Conservation (phyloP, 2,329 filamentous ascomycete genomes). For the Xylaria sp. region DNA sequence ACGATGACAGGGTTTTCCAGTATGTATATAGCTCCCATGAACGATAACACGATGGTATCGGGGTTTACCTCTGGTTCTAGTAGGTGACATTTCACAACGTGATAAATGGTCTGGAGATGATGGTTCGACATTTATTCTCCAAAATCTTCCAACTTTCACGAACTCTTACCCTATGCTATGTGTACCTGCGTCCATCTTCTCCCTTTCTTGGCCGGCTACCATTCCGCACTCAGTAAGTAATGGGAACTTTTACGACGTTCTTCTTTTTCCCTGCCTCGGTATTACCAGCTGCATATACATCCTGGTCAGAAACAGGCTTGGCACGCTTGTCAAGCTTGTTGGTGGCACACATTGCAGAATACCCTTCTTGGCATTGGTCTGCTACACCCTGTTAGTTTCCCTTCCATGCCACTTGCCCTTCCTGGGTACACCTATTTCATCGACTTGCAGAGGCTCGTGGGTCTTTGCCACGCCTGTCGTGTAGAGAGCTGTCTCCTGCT, state of each 20-base stretch:
- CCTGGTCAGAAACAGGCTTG: conserved; percentile 28
- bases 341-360: conserved; percentile 26
- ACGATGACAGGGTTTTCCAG: conserved; percentile 40
- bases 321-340: conserved; percentile 21
- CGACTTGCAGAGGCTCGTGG: conserved; percentile 45
- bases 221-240: conserved; percentile 10
- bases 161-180: background rate
- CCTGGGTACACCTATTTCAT: conserved; percentile 44
- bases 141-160: conserved; percentile 6
- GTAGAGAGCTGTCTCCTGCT: conserved; percentile 10
- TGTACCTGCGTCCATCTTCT: conserved; percentile 7
- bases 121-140: conserved; percentile 15
- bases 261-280: conserved; percentile 19
- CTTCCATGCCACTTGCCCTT: conserved; percentile 43
- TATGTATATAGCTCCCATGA: background rate
- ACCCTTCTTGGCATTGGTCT: conserved; percentile 37
- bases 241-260: conserved; percentile 17
- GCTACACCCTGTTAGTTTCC: conserved; percentile 37
- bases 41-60: conserved; percentile 38
- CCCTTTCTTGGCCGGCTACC: conserved; percentile 12
- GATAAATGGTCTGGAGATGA: conserved; percentile 29
- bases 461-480: conserved; percentile 32
- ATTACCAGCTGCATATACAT: conserved; percentile 16
- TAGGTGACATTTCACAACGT: conserved; percentile 41
- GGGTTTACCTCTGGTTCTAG: conserved; percentile 42